Conservation (phyloP, 495 filamentous ascomycete genomes). For the Halenospora varia region DNA sequence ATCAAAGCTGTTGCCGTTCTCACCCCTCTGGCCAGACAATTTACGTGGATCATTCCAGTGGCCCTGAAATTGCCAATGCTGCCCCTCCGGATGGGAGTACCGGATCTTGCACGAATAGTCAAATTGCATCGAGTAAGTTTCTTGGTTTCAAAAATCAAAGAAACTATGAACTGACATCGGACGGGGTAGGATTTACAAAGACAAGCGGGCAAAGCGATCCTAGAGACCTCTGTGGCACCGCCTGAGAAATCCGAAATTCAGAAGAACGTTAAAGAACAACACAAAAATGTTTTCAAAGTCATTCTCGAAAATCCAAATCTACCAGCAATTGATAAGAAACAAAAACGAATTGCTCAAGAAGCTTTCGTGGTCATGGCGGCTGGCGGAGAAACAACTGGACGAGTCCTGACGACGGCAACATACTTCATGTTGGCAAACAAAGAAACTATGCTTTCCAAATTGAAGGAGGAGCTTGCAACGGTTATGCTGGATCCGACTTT, state of each 20-base stretch:
- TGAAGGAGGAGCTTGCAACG: constrained; percentile 28
- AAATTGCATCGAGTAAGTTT: neutral
- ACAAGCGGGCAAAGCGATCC: too few species aligned
- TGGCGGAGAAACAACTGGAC: constrained; percentile 26
- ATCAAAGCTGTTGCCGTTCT: neutral
- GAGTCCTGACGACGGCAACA: constrained; percentile 27
- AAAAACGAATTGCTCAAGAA: constrained; percentile 29
- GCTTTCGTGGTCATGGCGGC: constrained; percentile 27
- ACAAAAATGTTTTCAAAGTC: too few species aligned
- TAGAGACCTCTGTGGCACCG: too few species aligned
- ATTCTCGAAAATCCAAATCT: constrained; percentile 1
- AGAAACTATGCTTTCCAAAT: constrained; percentile 17
- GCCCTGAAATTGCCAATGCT: neutral
- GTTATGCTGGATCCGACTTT: constrained; percentile 11
- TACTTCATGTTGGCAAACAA: constrained; percentile 33
- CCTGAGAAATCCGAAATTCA: neutral
- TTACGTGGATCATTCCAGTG: constrained; percentile 1
- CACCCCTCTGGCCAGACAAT: constrained; percentile 9
- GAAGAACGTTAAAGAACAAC: neutral
- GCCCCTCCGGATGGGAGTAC: neutral
- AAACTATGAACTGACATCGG: neutral
- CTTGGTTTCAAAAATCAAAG: neutral
- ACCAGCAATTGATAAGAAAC: constrained; percentile 24
- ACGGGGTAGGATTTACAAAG: neutral
- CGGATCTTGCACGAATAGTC: neutral